These are phyloP conservation scores for Coprinopsis cinerea DNA, from an alignment of 768 basidiomycete genomes.

Conservation along the genomic window DNA sequence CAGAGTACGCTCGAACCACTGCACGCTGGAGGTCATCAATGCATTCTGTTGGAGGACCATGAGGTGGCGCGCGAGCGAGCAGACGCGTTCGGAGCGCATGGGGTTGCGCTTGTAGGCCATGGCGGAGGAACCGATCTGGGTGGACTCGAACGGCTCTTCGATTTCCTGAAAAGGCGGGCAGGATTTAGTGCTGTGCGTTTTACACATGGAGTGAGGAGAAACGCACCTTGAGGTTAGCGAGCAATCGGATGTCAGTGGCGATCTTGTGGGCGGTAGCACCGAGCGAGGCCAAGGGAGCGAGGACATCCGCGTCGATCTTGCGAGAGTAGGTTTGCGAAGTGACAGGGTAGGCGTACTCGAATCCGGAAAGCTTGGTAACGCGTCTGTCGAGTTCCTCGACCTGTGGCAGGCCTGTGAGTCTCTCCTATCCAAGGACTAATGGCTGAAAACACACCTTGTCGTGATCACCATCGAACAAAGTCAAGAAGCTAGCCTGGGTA, in stretches of 20 bases:
- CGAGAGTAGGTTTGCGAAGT: constrained; percentile 98
- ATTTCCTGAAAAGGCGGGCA: constrained; percentile 60
- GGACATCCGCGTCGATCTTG: constrained; percentile 92
- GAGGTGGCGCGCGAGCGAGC: constrained; percentile 91
- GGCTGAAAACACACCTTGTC: constrained; percentile 52
- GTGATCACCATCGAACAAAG: constrained; percentile 93
- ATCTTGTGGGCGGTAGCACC: constrained; percentile 98
- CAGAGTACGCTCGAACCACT: constrained; percentile 98
- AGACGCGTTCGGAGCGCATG: constrained; percentile 97
- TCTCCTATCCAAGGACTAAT: too few species aligned
- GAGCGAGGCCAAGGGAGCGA: constrained; percentile 82
- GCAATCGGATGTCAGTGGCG: constrained; percentile 87
- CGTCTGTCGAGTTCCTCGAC: constrained; percentile 85
- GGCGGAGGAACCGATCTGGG: constrained; percentile 94
- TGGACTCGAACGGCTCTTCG: constrained; percentile 98
- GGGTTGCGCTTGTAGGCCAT: constrained; percentile 99
- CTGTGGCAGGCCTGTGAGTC: too few species aligned
- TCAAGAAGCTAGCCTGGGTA: constrained; percentile 92
- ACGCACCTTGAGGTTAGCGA: constrained; percentile 85
- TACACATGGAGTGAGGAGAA: background rate
- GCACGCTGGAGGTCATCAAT: constrained; percentile 88
- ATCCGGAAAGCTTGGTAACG: constrained; percentile 89
- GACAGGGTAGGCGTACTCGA: constrained; percentile 93
- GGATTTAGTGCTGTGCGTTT: background rate
- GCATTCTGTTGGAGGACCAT: constrained; percentile 97